Percentiles rank a stretch among this genome's conserved stretches.
Conservation (phyloP, 2,329 filamentous ascomycete genomes). For the Neocucurbitaria cava region DNA sequence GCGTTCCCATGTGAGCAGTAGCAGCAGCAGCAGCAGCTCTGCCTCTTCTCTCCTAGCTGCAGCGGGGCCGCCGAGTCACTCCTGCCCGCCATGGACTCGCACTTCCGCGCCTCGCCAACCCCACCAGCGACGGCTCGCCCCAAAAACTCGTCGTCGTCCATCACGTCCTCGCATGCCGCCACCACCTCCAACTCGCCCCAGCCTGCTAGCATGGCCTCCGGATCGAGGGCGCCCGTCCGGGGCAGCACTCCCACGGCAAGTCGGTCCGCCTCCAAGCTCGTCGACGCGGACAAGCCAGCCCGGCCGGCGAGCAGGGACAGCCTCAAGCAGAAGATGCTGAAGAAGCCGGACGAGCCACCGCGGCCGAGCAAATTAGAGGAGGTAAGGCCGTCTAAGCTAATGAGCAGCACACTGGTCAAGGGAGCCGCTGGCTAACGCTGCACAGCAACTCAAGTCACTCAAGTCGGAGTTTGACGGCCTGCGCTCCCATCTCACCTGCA, state of each 20-base stretch:
- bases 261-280: slow-evolving; percentile 38
- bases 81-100: slow-evolving; percentile 36
- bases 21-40: slow-evolving; percentile 23
- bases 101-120: slow-evolving; percentile 36
- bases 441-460: slow-evolving; percentile 49
- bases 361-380: slow-evolving; percentile 46
- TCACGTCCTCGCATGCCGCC: slow-evolving; percentile 31
- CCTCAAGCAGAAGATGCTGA: slow-evolving; percentile 47
- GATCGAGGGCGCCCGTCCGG: slow-evolving; percentile 29
- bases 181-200: slow-evolving; percentile 22
- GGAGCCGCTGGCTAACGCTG: slow-evolving; percentile 28
- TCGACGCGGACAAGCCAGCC: slow-evolving; percentile 36
- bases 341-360: slow-evolving; percentile 41
- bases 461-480: slow-evolving; percentile 66
- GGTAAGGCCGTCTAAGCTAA: slow-evolving; percentile 22
- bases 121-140: slow-evolving; percentile 39
- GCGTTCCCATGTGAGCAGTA: slow-evolving; percentile 26
- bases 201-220: slow-evolving; percentile 30
- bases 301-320: slow-evolving; percentile 48
- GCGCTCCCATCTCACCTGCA: slow-evolving; percentile 68
- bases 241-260: slow-evolving; percentile 37
- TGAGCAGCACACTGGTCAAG: slow-evolving; percentile 13
- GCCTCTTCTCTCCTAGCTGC: slow-evolving; percentile 15
- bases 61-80: slow-evolving; percentile 17
- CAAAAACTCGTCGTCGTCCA: slow-evolving; percentile 39